Evolutionary conservation across 2,329 filamentous ascomycete genomes (phyloP).

Genomic region (Verticillium dahliae): DNA sequence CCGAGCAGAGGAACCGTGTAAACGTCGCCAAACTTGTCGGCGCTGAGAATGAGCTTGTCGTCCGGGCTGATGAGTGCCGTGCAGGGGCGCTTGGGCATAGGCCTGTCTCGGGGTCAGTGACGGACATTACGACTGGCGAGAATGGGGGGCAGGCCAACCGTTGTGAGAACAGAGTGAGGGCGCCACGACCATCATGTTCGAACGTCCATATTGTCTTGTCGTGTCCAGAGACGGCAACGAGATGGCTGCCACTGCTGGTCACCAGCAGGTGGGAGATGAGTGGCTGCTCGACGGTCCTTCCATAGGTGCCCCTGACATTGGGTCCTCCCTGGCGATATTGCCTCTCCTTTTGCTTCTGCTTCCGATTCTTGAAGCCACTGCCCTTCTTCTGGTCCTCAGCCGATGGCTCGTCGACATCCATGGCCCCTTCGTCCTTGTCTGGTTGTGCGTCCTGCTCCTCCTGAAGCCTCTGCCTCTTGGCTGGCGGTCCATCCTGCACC

Average conservation of each 20-base stretch:
- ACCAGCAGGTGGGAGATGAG: constrained; percentile 64
- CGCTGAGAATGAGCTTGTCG: constrained; percentile 67
- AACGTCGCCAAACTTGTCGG: constrained; percentile 96
- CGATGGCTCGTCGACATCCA: constrained; percentile 4
- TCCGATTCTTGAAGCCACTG: constrained; percentile 15
- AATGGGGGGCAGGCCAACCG: constrained; percentile 43
- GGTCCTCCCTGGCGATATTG: constrained; percentile 15
- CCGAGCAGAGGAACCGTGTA: constrained; percentile 73
- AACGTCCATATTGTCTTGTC: constrained; percentile 90
- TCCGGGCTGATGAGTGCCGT: constrained; percentile 66
- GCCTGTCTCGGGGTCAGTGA: constrained; percentile 38
- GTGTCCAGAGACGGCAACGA: constrained; percentile 77
- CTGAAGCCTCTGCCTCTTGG: constrained; percentile 33
- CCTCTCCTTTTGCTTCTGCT: constrained; percentile 22
- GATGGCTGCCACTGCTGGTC: constrained; percentile 57
- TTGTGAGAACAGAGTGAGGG: constrained; percentile 61
- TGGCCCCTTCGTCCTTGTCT: constrained; percentile 6
- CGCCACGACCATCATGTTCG: constrained; percentile 53
- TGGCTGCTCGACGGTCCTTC: constrained; percentile 44
- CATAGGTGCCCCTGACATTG: constrained; percentile 18
- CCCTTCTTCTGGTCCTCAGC: constrained; percentile 9
- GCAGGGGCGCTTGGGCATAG: constrained; percentile 85
- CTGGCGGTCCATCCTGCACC: constrained; percentile 25
- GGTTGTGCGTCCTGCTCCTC: constrained; percentile 5
- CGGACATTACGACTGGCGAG: constrained; percentile 1